Evolutionary conservation across 1,139 yeast genomes (phyloP).

Genomic region (Yamadazyma kanchanaburiensis): DNA sequence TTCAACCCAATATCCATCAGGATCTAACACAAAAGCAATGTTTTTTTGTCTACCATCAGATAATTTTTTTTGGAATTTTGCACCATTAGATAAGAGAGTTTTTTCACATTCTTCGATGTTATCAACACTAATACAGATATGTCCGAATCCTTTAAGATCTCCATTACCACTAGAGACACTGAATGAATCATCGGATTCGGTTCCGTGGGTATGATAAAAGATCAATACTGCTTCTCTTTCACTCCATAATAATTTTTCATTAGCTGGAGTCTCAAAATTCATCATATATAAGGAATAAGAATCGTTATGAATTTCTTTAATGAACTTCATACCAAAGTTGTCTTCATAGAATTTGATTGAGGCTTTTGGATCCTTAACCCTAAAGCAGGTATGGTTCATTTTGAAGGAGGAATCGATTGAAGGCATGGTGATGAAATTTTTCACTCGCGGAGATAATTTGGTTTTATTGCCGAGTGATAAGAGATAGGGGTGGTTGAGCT

Average conservation of each 20-base stretch:
- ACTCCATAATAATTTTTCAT: slow-evolving; percentile 44
- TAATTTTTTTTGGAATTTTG: slow-evolving; percentile 75
- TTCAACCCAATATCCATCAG: slow-evolving; percentile 97
- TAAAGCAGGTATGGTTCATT: slow-evolving; percentile 72
- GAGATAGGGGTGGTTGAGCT: too few relatives aligned
- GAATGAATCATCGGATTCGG: slow-evolving; percentile 58
- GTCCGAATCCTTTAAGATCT: slow-evolving; percentile 91
- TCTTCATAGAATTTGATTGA: slow-evolving; percentile 72
- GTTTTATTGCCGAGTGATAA: too few relatives aligned
- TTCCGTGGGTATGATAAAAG: slow-evolving; percentile 77
- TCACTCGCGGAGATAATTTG: neutral
- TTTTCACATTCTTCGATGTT: slow-evolving; percentile 65
- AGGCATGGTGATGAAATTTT: slow-evolving; percentile 22
- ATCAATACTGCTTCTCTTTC: slow-evolving; percentile 79
- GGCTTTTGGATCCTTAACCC: slow-evolving; percentile 77
- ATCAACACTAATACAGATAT: slow-evolving; percentile 83
- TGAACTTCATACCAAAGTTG: slow-evolving; percentile 69
- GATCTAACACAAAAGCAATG: slow-evolving; percentile 93
- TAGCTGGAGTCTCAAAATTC: slow-evolving; percentile 51
- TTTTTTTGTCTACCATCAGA: slow-evolving; percentile 88
- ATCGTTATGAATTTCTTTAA: slow-evolving; percentile 52
- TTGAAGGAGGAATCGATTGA: slow-evolving; percentile 33
- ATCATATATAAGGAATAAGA: slow-evolving; percentile 70
- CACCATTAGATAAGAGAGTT: slow-evolving; percentile 56
- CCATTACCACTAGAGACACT: slow-evolving; percentile 77